Percentiles rank a stretch among this genome's conserved stretches.
phyloP scores from a whole-genome alignment of 202 grass and related monocot genomes.

The Eragrostis tef region DNA sequence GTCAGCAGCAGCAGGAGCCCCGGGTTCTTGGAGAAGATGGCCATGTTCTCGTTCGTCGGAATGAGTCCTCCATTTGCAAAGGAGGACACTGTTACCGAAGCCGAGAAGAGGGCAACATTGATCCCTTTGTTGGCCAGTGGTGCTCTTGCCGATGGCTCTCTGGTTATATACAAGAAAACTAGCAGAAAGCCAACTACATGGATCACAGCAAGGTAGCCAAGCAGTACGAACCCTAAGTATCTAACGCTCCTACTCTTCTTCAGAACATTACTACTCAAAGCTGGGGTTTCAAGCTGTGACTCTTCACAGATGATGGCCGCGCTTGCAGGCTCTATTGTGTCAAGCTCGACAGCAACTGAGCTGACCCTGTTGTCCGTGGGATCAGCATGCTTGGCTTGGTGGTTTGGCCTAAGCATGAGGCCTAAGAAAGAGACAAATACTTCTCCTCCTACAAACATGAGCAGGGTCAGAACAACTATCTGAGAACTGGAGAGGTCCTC shows the following conservation, averaged over 20 bases:
- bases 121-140: constrained; percentile 62
- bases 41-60: constrained; percentile 71
- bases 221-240: constrained; percentile 44
- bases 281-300: constrained; percentile 17
- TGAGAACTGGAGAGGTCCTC: constrained; percentile 68
- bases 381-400: background rate
- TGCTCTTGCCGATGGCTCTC: constrained; percentile 47
- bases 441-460: constrained; percentile 67
- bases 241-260: constrained; percentile 17
- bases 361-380: constrained; percentile 29
- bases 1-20: constrained; percentile 55
- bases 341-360: constrained; percentile 39
- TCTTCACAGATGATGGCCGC: constrained; percentile 22
- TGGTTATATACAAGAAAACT: constrained; percentile 50
- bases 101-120: constrained; percentile 53
- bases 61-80: constrained; percentile 66
- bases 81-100: constrained; percentile 44
- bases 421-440: constrained; percentile 59
- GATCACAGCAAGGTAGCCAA: constrained; percentile 46
- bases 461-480: constrained; percentile 48
- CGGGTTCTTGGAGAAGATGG: constrained; percentile 51
- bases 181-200: constrained; percentile 51
- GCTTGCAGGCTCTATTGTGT: background rate
- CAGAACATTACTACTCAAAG: constrained; percentile 27
- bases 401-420: constrained; percentile 42